phyloP scores from a whole-genome alignment of 2,329 filamentous ascomycete species.

The Nannizzia gypsea region DNA sequence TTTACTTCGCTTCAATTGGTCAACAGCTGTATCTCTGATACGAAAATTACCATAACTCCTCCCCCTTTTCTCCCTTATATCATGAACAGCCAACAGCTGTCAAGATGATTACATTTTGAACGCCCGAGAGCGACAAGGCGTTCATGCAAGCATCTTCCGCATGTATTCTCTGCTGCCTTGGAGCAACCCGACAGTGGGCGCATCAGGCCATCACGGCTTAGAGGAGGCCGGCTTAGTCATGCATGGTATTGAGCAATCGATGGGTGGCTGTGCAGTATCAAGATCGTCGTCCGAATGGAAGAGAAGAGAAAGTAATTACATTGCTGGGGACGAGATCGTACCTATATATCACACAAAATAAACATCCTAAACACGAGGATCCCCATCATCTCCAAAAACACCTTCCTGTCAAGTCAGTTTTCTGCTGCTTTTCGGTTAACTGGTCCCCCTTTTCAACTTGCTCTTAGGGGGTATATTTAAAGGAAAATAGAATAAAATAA shows the following conservation, averaged over 20 bases:
- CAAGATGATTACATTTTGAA: too few species aligned
- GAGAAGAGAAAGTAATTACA: not conserved
- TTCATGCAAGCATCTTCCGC: not conserved
- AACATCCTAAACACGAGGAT: not conserved
- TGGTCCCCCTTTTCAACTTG: not conserved
- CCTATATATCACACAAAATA: not conserved
- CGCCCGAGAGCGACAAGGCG: not conserved
- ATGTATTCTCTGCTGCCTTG: not conserved
- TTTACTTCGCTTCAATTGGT: not conserved
- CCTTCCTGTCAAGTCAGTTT: not conserved
- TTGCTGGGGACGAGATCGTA: not conserved
- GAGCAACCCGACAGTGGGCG: not conserved
- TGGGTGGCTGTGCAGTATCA: not conserved
- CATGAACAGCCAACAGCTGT: too few species aligned
- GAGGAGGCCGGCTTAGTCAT: not conserved
- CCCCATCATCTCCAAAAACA: not conserved
- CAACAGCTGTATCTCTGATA: not conserved
- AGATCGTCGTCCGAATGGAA: not conserved
- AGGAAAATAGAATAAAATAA: not conserved
- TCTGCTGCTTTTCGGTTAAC: not conserved
- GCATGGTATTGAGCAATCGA: too few species aligned
- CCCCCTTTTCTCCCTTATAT: not conserved
- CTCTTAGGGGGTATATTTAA: not conserved
- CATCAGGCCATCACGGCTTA: conserved; percentile 1
- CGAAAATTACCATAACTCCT: not conserved